phyloP scores from a whole-genome alignment of 2,329 filamentous ascomycete species.

The Nemania sp. region DNA sequence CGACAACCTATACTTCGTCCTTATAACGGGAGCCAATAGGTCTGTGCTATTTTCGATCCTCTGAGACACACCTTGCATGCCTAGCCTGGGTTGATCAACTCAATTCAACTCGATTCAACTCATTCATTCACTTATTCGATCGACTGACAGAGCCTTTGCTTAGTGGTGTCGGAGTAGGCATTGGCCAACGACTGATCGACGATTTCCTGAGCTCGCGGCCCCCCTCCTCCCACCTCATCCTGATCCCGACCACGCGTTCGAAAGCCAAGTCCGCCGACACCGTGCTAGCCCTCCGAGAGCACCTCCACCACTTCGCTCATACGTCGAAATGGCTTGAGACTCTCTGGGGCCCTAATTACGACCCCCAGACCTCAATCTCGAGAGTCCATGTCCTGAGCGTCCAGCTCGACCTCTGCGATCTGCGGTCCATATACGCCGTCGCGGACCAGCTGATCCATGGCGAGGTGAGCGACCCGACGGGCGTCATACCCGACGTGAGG shows the following conservation, averaged over 20 bases:
- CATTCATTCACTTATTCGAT: background rate
- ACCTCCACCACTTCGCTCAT: conserved; percentile 66
- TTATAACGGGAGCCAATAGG: conserved; percentile 52
- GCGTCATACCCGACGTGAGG: conserved; percentile 54
- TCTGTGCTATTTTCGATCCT: conserved; percentile 38
- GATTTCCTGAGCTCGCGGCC: conserved; percentile 82
- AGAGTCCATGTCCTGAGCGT: conserved; percentile 70
- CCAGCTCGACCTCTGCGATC: conserved; percentile 71
- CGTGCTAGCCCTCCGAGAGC: conserved; percentile 69
- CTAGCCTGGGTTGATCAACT: no score
- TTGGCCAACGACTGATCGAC: conserved; percentile 86
- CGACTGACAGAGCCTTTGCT: conserved; percentile 13
- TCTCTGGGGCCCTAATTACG: conserved; percentile 55
- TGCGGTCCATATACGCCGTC: conserved; percentile 63
- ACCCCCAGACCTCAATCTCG: conserved; percentile 57
- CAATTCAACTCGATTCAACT: no score
- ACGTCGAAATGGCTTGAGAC: conserved; percentile 55
- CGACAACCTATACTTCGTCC: conserved; percentile 51
- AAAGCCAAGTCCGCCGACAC: conserved; percentile 80
- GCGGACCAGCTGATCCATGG: conserved; percentile 61
- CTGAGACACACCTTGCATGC: background rate
- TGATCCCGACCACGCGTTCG: conserved; percentile 87
- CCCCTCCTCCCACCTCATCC: conserved; percentile 75
- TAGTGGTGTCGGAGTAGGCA: conserved; percentile 89
- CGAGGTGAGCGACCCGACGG: conserved; percentile 60